These are phyloP conservation scores for Auriscalpium vulgare DNA, from an alignment of 768 basidiomycete species.

Conservation along the genomic window DNA sequence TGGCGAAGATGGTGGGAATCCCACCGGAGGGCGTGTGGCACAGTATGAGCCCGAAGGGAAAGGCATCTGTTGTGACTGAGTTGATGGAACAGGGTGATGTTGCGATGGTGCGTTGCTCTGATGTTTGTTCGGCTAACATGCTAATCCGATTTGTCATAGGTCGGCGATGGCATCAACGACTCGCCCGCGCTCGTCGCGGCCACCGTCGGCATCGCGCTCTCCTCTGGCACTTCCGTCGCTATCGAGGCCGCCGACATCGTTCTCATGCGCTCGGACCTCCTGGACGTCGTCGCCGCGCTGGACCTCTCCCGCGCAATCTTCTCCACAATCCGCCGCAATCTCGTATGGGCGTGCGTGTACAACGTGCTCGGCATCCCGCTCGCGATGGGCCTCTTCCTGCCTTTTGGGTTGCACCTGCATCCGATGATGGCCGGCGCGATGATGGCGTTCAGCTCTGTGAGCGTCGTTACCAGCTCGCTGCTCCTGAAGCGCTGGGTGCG, in stretches of 20 bases:
- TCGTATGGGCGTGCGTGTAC: slow-evolving; percentile 94
- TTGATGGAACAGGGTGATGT: slow-evolving; percentile 73
- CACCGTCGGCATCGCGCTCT: slow-evolving; percentile 93
- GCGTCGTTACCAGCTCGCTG: slow-evolving; percentile 87
- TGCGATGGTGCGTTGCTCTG: slow-evolving; percentile 68
- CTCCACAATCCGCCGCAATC: slow-evolving; percentile 82
- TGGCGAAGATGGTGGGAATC: slow-evolving; percentile 90
- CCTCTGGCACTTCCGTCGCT: slow-evolving; percentile 93
- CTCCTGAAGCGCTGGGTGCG: slow-evolving; percentile 80
- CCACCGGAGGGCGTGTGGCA: slow-evolving; percentile 78
- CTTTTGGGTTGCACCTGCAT: slow-evolving; percentile 86
- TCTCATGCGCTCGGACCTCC: slow-evolving; percentile 91
- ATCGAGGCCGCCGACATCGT: slow-evolving; percentile 98
- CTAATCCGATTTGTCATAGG: slow-evolving; percentile 36
- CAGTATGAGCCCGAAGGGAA: slow-evolving; percentile 91
- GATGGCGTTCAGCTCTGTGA: slow-evolving; percentile 97
- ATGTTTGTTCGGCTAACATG: neutral
- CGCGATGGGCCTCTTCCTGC: slow-evolving; percentile 95
- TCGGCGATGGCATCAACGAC: slow-evolving; percentile 98
- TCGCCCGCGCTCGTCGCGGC: slow-evolving; percentile 95
- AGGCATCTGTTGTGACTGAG: slow-evolving; percentile 78
- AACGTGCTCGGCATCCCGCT: slow-evolving; percentile 91
- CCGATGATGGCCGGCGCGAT: slow-evolving; percentile 99
- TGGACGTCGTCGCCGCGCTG: slow-evolving; percentile 96
- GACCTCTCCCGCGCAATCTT: slow-evolving; percentile 88